Percentiles rank a stretch among this genome's conserved stretches.
Evolutionary conservation across 441 rosid genomes (phyloP).

Genomic region (Macaranga tanarius): DNA sequence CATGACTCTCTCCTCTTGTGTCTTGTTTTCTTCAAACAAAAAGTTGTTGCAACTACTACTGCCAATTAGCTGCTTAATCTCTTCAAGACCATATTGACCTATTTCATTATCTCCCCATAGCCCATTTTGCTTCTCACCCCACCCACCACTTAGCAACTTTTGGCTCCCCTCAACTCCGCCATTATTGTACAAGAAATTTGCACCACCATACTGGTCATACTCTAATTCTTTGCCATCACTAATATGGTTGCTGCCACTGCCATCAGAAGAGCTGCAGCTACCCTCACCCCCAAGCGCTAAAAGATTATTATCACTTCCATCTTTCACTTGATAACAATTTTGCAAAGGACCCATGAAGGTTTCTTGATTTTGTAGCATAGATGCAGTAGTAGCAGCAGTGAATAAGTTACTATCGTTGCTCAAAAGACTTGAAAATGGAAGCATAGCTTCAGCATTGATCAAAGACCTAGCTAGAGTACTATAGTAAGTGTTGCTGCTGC

Average conservation of each 20-base stretch:
- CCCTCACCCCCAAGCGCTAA: conserved; percentile 39
- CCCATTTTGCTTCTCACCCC: conserved; percentile 30
- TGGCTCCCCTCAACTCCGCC: conserved; percentile 35
- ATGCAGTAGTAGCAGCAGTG: conserved; percentile 9
- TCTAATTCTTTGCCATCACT: conserved; percentile 28
- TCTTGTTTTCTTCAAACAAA: conserved; percentile 65
- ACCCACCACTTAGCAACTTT: conserved; percentile 24
- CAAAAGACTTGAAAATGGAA: conserved; percentile 35
- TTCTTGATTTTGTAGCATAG: conserved; percentile 39
- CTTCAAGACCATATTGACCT: conserved; percentile 68
- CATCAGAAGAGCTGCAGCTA: conserved; percentile 63
- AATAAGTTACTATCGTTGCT: conserved; percentile 21
- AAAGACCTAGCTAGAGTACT: conserved; percentile 35
- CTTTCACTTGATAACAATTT: conserved; percentile 29
- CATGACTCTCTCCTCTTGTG: conserved; percentile 44
- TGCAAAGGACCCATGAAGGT: conserved; percentile 27
- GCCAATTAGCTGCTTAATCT: conserved; percentile 70
- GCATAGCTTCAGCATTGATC: conserved; percentile 27
- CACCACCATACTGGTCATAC: conserved; percentile 16
- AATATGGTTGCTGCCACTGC: conserved; percentile 45
- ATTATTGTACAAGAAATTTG: conserved; percentile 21
- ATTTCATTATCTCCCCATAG: conserved; percentile 36
- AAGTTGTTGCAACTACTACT: conserved; percentile 40
- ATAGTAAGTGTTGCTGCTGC: conserved; percentile 21
- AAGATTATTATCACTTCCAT: background rate